Conservation (phyloP, 148 eudicot species). For the Arctostaphylos glauca region DNA sequence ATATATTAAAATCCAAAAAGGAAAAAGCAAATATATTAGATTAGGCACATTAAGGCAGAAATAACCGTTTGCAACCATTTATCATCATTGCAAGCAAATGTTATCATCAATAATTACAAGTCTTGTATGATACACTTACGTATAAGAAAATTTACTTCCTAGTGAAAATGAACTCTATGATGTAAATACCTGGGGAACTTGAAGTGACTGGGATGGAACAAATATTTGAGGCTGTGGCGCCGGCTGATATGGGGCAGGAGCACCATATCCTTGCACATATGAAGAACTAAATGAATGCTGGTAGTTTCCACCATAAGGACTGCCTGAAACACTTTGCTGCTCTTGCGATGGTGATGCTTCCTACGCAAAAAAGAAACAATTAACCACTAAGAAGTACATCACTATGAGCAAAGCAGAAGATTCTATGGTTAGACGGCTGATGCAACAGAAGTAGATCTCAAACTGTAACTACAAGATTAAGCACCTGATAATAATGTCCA, state of each 20-base stretch:
- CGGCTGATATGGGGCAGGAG: slow-evolving; percentile 54
- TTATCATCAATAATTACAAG: not conserved
- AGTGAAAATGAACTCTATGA: not conserved
- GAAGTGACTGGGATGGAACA: slow-evolving; percentile 64
- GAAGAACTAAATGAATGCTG: slow-evolving; percentile 44
- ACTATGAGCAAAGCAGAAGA: slow-evolving; percentile 3
- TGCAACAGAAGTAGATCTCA: not conserved
- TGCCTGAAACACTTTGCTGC: slow-evolving; percentile 40
- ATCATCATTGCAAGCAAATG: not conserved
- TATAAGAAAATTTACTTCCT: not conserved
- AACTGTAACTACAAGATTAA: slow-evolving; percentile 7
- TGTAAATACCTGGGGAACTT: slow-evolving; percentile 53
- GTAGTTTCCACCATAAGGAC: slow-evolving; percentile 45
- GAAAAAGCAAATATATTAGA: not conserved
- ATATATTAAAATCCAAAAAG: not conserved
- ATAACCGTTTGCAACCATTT: not conserved
- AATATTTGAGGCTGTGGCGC: slow-evolving; percentile 50
- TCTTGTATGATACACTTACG: not conserved
- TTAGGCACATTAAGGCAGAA: not conserved
- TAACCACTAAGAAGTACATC: not conserved
- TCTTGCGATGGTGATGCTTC: slow-evolving; percentile 36
- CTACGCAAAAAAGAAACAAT: slow-evolving; percentile 24
- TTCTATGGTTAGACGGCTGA: not conserved
- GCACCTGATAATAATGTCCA: slow-evolving; percentile 59
- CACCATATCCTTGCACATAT: slow-evolving; percentile 42